Evolutionary conservation across 257 asterid genomes (phyloP), one percentile per base, ranked within the genome.

Genomic region (Solanum arcanum): DNA sequence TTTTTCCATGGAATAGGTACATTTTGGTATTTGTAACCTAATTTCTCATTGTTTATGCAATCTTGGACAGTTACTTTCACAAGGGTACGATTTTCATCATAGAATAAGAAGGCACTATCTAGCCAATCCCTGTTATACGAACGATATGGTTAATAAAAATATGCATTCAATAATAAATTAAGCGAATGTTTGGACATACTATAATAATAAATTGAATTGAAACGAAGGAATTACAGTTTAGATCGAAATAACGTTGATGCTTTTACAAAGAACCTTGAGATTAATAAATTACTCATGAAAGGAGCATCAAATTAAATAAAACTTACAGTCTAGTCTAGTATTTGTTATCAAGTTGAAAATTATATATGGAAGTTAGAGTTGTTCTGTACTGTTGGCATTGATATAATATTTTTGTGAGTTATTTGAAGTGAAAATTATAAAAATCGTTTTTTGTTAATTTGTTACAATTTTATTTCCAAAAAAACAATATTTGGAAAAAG

Each of bases 1-100:
- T 88, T 89, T 3, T 88, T 86, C 96, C 96, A 93, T 2, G 96
- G 93, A 5, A 92, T 89, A 42, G 92, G 92, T 33, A 90, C 84
- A 4, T 88, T 66, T 33, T 92, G 90, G 88, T 69, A 91, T 1
- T 86, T 89, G 39, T 90, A 93, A 2, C 96, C 96, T 90, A 93
- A 86, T 23, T 69, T 85, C 0, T 73, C 59, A 10, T 84, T 89
- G 25, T 92, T 92, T 29, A 93, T 33, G 3, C 83, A 86, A 41
- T 92, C 96, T 7, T 78, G 74, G 3, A 92, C 93, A 4, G 52
- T 72, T 4, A 93, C 96, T 11, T 93, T 89, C 2, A 93, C 96
- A 5, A 91, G 89, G 70, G 89, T 85, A 1, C 89, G 89, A 39
- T 92, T 90, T 78, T 93, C 96, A 49, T 93, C 95, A 74, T 92